Percentiles rank a stretch among this genome's conserved stretches.
These are phyloP conservation scores for Rhodofomes roseus DNA, from an alignment of 1,284 basidiomycete species.

Conservation along the genomic window DNA sequence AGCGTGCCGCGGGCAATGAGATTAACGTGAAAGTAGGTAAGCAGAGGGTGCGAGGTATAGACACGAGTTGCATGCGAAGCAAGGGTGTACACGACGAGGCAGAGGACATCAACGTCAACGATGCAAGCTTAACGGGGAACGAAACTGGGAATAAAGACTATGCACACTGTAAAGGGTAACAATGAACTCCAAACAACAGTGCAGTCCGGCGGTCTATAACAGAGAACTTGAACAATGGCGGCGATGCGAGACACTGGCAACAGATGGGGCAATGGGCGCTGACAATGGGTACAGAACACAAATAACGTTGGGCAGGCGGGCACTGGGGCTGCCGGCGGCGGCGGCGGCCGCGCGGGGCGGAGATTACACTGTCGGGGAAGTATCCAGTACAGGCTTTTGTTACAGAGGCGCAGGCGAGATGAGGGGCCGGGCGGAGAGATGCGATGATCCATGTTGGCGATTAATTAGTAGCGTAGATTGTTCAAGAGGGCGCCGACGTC, in stretches of 20 bases:
- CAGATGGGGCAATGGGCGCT: background rate
- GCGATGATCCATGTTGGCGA: background rate
- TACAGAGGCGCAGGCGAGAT: background rate
- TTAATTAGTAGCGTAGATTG: background rate
- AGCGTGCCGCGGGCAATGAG: background rate
- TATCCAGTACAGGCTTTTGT: conserved; percentile 1
- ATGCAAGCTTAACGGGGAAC: background rate
- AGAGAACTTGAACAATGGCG: background rate
- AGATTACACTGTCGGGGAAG: background rate
- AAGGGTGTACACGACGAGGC: background rate
- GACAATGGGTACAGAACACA: background rate
- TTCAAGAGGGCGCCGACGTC: background rate
- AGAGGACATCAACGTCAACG: background rate
- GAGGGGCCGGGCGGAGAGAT: background rate
- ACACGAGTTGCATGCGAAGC: background rate
- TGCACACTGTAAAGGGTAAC: background rate
- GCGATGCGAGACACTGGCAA: background rate
- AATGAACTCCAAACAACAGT: background rate
- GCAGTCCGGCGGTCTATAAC: background rate
- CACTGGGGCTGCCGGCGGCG: no score
- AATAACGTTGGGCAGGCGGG: background rate
- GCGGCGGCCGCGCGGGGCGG: no score
- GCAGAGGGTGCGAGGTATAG: background rate
- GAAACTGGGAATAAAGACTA: background rate
- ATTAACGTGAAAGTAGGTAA: background rate